These are phyloP conservation scores for Phaeodactylum tricornutum DNA, from an alignment of 108 stramenopile species.

Conservation along the genomic window DNA sequence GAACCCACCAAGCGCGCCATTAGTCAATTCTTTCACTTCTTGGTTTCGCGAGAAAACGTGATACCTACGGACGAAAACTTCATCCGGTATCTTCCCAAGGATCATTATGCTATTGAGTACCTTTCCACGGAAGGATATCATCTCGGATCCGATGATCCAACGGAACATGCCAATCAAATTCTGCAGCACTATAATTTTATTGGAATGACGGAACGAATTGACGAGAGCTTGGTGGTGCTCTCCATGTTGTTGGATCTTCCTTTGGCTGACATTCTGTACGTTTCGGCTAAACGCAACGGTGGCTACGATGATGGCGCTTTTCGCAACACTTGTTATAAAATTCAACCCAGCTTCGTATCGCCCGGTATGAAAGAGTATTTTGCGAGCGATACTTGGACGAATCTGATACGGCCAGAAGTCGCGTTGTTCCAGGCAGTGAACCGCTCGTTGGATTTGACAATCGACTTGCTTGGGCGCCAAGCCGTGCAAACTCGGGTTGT, in stretches of 20 bases:
- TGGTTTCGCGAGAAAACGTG: conserved; percentile 17
- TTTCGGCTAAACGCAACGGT: conserved; percentile 17
- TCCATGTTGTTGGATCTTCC: conserved; percentile 20
- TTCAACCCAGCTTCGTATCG: conserved; percentile 10
- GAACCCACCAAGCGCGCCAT: conserved; percentile 30
- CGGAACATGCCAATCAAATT: conserved; percentile 9
- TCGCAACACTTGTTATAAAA: conserved; percentile 8
- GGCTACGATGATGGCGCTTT: conserved; percentile 17
- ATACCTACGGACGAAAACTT: conserved; percentile 21
- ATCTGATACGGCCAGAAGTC: conserved; percentile 2
- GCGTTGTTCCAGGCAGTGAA: conserved; percentile 23
- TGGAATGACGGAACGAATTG: conserved; percentile 39
- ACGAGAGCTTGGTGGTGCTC: conserved; percentile 35
- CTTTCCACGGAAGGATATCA: too few species aligned
- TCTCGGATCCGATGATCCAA: background rate
- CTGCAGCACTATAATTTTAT: conserved; percentile 37
- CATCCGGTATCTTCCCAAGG: background rate
- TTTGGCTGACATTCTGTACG: conserved; percentile 15
- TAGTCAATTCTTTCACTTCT: conserved; percentile 32
- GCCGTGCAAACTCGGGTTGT: too few species aligned
- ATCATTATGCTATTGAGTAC: background rate
- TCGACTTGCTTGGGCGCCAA: conserved; percentile 30
- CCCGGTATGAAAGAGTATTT: conserved; percentile 18
- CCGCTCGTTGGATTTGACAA: conserved; percentile 25
- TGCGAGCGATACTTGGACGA: conserved; percentile 9